Conservation (phyloP, 2,329 filamentous ascomycete genomes). For the Sporothrix euskadiensis region DNA sequence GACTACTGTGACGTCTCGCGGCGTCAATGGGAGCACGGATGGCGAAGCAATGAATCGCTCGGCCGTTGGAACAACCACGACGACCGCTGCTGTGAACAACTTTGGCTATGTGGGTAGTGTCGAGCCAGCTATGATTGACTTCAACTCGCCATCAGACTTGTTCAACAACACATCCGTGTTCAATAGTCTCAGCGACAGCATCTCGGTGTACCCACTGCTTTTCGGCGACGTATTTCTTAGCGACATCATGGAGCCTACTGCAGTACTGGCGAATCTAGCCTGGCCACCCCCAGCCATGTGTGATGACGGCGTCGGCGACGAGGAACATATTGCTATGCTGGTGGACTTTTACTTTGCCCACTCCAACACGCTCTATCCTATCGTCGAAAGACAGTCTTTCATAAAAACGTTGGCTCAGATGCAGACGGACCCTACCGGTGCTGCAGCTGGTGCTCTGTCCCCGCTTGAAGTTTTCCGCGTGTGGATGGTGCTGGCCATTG, state of each 20-base stretch:
- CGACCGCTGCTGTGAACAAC: not conserved
- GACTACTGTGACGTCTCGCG: not conserved
- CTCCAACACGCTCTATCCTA: conserved; percentile 50
- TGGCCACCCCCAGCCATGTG: conserved; percentile 20
- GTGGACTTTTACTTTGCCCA: conserved; percentile 50
- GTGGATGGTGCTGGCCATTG: conserved; percentile 54
- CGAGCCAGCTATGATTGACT: conserved; percentile 34
- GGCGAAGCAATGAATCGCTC: not conserved
- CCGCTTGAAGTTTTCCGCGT: conserved; percentile 44
- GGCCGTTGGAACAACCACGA: conserved; percentile 26
- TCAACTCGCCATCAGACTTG: conserved; percentile 36
- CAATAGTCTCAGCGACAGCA: conserved; percentile 34
- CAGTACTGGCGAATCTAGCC: conserved; percentile 27
- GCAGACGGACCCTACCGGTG: conserved; percentile 38
- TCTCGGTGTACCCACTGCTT: conserved; percentile 37
- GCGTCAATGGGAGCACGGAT: not conserved
- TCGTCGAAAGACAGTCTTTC: conserved; percentile 44
- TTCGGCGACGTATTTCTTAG: conserved; percentile 39
- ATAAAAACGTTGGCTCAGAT: conserved; percentile 38
- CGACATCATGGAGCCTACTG: conserved; percentile 31
- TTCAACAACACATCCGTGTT: conserved; percentile 33
- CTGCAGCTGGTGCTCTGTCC: conserved; percentile 35
- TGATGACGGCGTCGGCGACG: conserved; percentile 29
- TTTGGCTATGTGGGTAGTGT: conserved; percentile 6
- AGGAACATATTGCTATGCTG: conserved; percentile 38